Evolutionary conservation across 768 basidiomycete genomes (phyloP).

Genomic region (Kwoniella mangroviensis): DNA sequence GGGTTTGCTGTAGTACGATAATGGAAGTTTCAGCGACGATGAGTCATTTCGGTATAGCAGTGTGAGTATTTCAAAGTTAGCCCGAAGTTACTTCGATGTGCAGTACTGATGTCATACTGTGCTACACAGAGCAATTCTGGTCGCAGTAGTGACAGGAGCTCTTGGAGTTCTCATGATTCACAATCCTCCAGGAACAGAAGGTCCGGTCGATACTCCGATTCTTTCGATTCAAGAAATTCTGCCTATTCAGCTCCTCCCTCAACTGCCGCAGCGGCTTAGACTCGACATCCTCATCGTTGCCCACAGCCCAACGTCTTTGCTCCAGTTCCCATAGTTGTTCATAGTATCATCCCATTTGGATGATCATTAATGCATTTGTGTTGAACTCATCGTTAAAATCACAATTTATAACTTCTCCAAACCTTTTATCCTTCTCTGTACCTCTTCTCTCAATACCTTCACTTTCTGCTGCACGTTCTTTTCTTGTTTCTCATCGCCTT

Average conservation of each 20-base stretch:
- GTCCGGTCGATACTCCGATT: not conserved
- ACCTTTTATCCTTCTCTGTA: slow-evolving; percentile 28
- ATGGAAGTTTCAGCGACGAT: not conserved
- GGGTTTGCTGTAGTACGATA: not conserved
- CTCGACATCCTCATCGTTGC: not conserved
- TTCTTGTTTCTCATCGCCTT: slow-evolving; percentile 45
- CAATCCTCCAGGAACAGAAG: not conserved
- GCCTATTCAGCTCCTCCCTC: not conserved
- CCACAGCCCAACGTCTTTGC: not conserved
- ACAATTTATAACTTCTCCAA: not conserved
- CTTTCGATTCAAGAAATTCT: not conserved
- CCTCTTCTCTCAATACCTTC: slow-evolving; percentile 28
- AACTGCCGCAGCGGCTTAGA: not conserved
- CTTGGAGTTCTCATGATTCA: not conserved
- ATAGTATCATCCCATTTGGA: no score
- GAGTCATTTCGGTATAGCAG: not conserved
- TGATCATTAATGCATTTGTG: slow-evolving; percentile 13
- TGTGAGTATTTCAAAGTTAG: not conserved
- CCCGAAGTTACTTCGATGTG: not conserved
- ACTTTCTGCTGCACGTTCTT: slow-evolving; percentile 34
- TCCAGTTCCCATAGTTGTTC: no score
- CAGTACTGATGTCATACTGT: not conserved
- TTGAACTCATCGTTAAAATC: not conserved
- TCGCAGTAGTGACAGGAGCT: not conserved
- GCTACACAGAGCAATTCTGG: not conserved